Percentiles rank a stretch among this genome's conserved stretches.
These are phyloP conservation scores for Marasmius oreades DNA, from an alignment of 1,284 basidiomycete species.

Conservation along the genomic window DNA sequence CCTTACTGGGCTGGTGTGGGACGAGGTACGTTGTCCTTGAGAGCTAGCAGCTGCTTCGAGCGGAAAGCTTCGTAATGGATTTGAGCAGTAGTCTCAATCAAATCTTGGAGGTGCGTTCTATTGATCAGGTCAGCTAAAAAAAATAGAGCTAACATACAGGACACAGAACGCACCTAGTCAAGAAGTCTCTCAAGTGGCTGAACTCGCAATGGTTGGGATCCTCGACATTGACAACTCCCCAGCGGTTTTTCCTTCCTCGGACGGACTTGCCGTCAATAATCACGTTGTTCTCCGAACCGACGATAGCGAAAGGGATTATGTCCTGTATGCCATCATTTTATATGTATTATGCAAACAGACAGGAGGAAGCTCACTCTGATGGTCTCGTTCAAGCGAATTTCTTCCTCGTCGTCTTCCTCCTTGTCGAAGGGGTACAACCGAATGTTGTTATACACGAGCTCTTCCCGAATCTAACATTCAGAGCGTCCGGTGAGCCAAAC, in stretches of 20 bases:
- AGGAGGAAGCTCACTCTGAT: slow-evolving; percentile 66
- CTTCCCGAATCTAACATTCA: slow-evolving; percentile 76
- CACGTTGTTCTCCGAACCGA: slow-evolving; percentile 92
- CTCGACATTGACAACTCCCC: slow-evolving; percentile 98
- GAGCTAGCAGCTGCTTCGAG: slow-evolving; percentile 91
- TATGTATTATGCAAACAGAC: slow-evolving; percentile 5
- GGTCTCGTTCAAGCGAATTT: slow-evolving; percentile 84
- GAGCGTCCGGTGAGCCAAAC: not conserved
- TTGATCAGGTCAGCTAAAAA: not conserved
- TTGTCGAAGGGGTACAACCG: slow-evolving; percentile 96
- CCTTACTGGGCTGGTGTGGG: slow-evolving; percentile 19
- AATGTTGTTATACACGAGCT: slow-evolving; percentile 92
- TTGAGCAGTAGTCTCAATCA: slow-evolving; percentile 98
- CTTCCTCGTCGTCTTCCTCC: slow-evolving; percentile 93
- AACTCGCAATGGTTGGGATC: slow-evolving; percentile 98
- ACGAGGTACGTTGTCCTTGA: slow-evolving; percentile 77
- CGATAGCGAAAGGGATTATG: slow-evolving; percentile 95
- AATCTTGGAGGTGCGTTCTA: slow-evolving; percentile 94
- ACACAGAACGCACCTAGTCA: slow-evolving; percentile 63
- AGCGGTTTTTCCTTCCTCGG: slow-evolving; percentile 94
- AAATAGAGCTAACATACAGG: not conserved
- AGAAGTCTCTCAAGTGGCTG: slow-evolving; percentile 94
- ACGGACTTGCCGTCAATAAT: slow-evolving; percentile 96
- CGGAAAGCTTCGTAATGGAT: slow-evolving; percentile 99
- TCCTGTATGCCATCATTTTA: slow-evolving; percentile 42